Conservation (phyloP, 306 rosid species). For the Pachyrhizus erosus region DNA sequence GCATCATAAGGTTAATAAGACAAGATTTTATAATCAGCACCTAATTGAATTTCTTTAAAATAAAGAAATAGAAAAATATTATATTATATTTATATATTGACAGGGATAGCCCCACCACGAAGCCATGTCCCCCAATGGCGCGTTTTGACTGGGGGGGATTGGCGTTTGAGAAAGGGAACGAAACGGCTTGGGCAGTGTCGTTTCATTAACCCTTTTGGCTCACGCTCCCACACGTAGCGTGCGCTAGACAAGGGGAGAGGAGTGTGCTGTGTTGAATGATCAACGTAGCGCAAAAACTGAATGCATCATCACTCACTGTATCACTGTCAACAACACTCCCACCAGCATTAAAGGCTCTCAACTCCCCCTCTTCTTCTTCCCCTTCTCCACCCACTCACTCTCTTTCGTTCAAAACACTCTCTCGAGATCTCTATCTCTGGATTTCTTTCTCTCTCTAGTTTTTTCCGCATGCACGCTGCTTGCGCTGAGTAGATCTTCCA, state of each 20-base stretch:
- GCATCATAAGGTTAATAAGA: neutral
- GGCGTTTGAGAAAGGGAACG: neutral
- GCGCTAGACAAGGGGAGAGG: neutral
- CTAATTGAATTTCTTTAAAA: neutral
- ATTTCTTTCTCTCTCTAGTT: neutral
- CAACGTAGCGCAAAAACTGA: constrained; percentile 19
- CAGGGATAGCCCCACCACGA: neutral
- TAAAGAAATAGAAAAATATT: neutral
- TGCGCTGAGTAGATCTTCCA: constrained; percentile 54
- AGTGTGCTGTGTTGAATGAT: neutral
- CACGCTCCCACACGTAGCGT: constrained; percentile 43
- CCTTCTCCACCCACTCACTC: constrained; percentile 4
- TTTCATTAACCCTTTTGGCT: neutral
- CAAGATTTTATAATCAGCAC: neutral
- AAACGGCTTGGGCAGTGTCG: constrained; percentile 38
- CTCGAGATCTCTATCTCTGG: constrained; percentile 2
- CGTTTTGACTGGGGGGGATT: neutral
- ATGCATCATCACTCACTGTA: constrained; percentile 20
- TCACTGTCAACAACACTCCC: constrained; percentile 45
- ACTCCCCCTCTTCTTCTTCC: neutral
- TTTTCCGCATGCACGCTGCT: neutral
- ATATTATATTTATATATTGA: neutral
- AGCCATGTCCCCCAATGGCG: constrained; percentile 7
- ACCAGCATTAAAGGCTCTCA: constrained; percentile 43
- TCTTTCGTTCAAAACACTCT: neutral